Base-by-base conservation (phyloP, 1,139 yeast genomes). In the Suhomyces bokatorum region DNA sequence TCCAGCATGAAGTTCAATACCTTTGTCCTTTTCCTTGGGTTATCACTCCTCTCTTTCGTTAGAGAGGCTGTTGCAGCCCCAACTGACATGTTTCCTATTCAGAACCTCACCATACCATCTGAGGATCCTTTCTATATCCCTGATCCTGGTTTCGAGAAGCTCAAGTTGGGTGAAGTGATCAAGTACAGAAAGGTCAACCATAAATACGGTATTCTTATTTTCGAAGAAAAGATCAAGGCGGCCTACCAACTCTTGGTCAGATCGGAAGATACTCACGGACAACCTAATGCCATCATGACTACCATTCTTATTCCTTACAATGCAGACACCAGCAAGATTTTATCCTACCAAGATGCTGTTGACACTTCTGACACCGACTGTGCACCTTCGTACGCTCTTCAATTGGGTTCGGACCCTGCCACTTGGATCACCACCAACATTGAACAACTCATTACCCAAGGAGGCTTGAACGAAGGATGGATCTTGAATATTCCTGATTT, bases 161-260 rank as follows among this genome's bases (percentile, higher is more conserved):
- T 51, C 4, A 45, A 51, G 13, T 47, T 55, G 1, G 73, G 73
- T n/a, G 50, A 61, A 9, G 59, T 68, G 5, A 54, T 67, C 39
- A 58, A 53, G 39, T 38, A 43, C 30, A 57, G 73, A 47, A 46
- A 51, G 30, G 49, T 37, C 9, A 11, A n/a, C 10, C 20, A 22
- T 11, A 13, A 20, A 7, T 22, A 15, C 16, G 35, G 30, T 13
- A 28, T 22, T 22, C 6, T 37, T 26, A 28, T 20, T 24, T 35
- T 22, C 34, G 43, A 46, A 48, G 45, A 57, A 53, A 60, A 59
- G 17, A 11, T 37, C 14, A 22, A 58, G 32, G 54, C 53, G 38
- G 46, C 65, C 7, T 67, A 67, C 64, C 73, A 69, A 50, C 47
- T 66, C 20, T 49, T 68, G 43, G 62, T 66, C 2, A 55, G 73